These are phyloP conservation scores for Aspergillus sojae DNA, from an alignment of 2,329 filamentous ascomycete genomes.

Conservation along the genomic window DNA sequence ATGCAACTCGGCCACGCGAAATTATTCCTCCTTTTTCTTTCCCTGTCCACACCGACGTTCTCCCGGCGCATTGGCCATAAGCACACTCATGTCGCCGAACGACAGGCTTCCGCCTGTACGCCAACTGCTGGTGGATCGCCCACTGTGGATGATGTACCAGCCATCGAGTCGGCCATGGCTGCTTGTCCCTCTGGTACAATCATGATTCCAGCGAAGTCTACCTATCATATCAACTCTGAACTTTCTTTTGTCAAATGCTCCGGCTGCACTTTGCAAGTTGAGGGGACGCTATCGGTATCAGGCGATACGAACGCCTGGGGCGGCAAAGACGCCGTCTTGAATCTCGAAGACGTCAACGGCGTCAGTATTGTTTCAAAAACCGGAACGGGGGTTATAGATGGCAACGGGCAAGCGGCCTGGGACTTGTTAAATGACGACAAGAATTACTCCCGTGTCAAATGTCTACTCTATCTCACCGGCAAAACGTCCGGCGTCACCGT, in stretches of 20 bases:
- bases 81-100: background rate
- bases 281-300: background rate
- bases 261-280: background rate
- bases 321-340: background rate
- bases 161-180: background rate
- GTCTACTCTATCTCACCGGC: background rate
- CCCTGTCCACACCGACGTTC: background rate
- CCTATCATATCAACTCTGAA: background rate
- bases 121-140: background rate
- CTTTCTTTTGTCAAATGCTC: background rate
- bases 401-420: background rate
- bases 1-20: background rate
- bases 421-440: background rate
- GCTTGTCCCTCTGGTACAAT: background rate
- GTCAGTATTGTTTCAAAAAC: background rate
- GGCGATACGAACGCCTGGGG: background rate
- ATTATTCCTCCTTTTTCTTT: background rate
- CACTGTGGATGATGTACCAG: background rate
- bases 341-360: background rate
- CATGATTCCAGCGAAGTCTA: background rate
- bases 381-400: background rate
- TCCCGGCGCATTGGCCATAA: background rate
- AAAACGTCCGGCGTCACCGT: background rate
- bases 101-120: background rate
- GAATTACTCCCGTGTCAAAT: background rate